Percentiles rank a stretch among this genome's conserved stretches.
Evolutionary conservation across 192 early-diverging fungal species (phyloP).

Genomic region (Backusella parvicylindrica): DNA sequence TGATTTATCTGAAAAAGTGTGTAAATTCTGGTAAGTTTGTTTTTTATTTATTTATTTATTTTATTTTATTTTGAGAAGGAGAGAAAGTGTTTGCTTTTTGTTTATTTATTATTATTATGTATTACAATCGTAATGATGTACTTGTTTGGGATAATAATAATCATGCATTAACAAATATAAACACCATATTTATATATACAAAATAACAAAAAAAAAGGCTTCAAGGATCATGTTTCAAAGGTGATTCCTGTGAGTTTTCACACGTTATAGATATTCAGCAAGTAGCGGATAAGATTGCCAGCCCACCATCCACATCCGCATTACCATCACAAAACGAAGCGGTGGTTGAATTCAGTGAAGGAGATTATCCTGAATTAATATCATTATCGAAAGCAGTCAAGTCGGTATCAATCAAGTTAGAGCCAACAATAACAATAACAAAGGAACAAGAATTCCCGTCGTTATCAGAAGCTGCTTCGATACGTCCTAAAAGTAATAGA

Average conservation of each 20-base stretch:
- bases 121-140: too few species aligned
- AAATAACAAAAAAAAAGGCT: conserved; percentile 31
- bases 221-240: conserved; percentile 49
- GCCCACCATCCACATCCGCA: not conserved
- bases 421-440: conserved; percentile 4
- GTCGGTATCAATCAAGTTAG: not conserved
- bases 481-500: not conserved
- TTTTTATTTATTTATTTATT: not conserved
- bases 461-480: not conserved
- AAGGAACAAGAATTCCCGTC: conserved; percentile 13
- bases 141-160: not conserved
- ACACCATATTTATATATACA: not conserved
- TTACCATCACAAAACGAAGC: not conserved
- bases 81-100: not conserved
- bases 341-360: not conserved
- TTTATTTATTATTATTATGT: too few species aligned
- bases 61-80: not conserved
- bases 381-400: not conserved
- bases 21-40: conserved; percentile 54
- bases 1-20: conserved; percentile 48
- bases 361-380: conserved; percentile 7
- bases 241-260: conserved; percentile 49
- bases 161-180: not conserved
- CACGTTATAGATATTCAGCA: conserved; percentile 39
- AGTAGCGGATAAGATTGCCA: conserved; percentile 14